Conservation (phyloP, 2,329 filamentous ascomycete genomes). For the Colletotrichum viniferum region DNA sequence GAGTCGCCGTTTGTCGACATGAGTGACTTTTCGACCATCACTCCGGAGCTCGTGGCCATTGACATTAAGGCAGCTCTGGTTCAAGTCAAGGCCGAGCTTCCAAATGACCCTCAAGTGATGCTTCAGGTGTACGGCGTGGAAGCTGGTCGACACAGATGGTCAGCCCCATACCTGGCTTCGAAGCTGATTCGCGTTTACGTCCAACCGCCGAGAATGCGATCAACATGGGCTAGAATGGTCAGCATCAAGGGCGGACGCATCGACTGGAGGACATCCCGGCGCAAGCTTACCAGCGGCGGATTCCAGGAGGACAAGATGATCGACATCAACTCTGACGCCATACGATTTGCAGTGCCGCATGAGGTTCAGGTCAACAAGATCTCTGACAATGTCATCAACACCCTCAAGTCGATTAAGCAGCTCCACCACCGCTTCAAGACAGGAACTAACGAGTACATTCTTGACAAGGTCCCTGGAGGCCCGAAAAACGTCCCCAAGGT, state of each 20-base stretch:
- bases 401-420: slow-evolving; percentile 84
- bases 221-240: slow-evolving; percentile 84
- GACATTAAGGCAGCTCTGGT: slow-evolving; percentile 83
- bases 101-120: slow-evolving; percentile 89
- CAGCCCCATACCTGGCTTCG: slow-evolving; percentile 78
- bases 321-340: slow-evolving; percentile 83
- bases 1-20: slow-evolving; percentile 31
- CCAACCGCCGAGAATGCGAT: slow-evolving; percentile 80
- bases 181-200: slow-evolving; percentile 86
- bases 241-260: slow-evolving; percentile 82
- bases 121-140: slow-evolving; percentile 85
- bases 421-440: slow-evolving; percentile 93
- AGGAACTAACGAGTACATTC: slow-evolving; percentile 84
- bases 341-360: slow-evolving; percentile 87
- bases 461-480: slow-evolving; percentile 82
- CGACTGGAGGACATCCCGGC: slow-evolving; percentile 78
- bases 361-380: slow-evolving; percentile 88
- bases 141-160: slow-evolving; percentile 85
- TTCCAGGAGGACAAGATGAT: slow-evolving; percentile 78
- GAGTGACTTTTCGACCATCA: slow-evolving; percentile 36
- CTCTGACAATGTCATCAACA: slow-evolving; percentile 92
- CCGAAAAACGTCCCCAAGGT: slow-evolving; percentile 88
- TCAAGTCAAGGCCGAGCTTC: slow-evolving; percentile 88
- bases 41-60: slow-evolving; percentile 74
- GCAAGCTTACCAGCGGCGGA: slow-evolving; percentile 64